Base-by-base conservation (phyloP, 108 stramenopile genomes). In the Parmales sp. region DNA sequence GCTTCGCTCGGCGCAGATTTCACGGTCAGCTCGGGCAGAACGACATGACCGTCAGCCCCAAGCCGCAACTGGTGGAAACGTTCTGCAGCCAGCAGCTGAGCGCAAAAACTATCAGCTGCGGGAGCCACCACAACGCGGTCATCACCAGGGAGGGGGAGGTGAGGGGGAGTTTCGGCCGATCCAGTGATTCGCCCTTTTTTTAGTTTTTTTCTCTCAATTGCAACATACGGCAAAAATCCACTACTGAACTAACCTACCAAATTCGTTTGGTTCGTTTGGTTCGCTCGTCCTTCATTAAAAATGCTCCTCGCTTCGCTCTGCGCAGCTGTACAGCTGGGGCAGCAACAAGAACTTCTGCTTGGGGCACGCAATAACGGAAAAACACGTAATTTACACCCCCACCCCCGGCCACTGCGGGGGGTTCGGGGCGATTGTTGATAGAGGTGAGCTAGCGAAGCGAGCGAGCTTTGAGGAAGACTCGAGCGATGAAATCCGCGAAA, bases 271-370 rank as follows among this genome's bases (percentile, higher is more conserved):
- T n/a, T n/a, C n/a, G n/a, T n/a, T n/a, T n/a, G n/a, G n/a, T n/a
- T n/a, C n/a, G n/a, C n/a, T n/a, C n/a, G n/a, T n/a, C n/a, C n/a
- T n/a, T n/a, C n/a, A n/a, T n/a, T n/a, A n/a, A n/a, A n/a, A n/a
- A n/a, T n/a, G n/a, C n/a, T n/a, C n/a, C n/a, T n/a, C n/a, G n/a
- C n/a, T n/a, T n/a, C n/a, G n/a, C n/a, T n/a, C n/a, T n/a, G n/a
- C n/a, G n/a, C n/a, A n/a, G 48, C 76, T 90, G 7, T 90, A 84
- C 70, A 82, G 82, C n/a, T 90, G 88, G 88, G 87, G 88, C 1
- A 70, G 64, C 65, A 85, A 85, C 67, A 54, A 41, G 29, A 38
- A 78, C 45, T 68, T 74, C 38, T 75, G 78, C 36, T 70, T 85
- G 5, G 84, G 82, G 18, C 68, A 50, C 20, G 68, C 65, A 29